These are phyloP conservation scores for Rhizophagus prolifer DNA, from an alignment of 192 early-diverging fungal genomes.

Conservation along the genomic window DNA sequence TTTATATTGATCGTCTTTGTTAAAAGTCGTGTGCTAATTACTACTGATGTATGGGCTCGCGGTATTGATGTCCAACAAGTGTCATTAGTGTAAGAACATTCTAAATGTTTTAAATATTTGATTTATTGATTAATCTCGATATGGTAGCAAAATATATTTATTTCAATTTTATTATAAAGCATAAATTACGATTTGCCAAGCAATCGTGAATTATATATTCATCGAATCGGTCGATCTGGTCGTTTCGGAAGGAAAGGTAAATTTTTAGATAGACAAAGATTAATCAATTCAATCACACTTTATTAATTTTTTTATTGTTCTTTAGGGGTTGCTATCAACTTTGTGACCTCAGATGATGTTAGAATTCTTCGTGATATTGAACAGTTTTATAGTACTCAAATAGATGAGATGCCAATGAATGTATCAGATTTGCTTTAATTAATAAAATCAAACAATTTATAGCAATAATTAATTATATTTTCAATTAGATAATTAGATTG, in stretches of 20 bases:
- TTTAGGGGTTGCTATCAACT: conserved; percentile 92
- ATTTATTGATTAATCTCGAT: neutral
- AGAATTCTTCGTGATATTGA: conserved; percentile 95
- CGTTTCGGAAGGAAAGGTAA: conserved; percentile 93
- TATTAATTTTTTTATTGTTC: neutral
- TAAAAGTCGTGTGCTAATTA: conserved; percentile 89
- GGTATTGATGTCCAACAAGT: conserved; percentile 99
- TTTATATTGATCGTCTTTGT: conserved; percentile 7
- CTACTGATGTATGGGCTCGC: conserved; percentile 98
- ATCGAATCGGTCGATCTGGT: conserved; percentile 96
- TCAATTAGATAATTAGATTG: too few species aligned
- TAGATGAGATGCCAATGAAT: conserved; percentile 94
- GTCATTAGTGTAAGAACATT: conserved; percentile 71
- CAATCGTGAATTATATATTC: conserved; percentile 98
- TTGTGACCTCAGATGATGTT: conserved; percentile 94
- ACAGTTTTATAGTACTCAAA: conserved; percentile 96
- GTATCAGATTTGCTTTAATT: conserved; percentile 49
- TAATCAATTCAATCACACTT: too few species aligned
- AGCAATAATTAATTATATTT: too few species aligned
- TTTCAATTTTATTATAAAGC: conserved; percentile 20
- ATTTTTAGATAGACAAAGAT: neutral
- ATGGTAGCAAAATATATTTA: neutral
- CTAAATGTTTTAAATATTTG: neutral
- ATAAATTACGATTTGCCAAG: conserved; percentile 93
- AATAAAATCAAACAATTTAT: too few species aligned